Evolutionary conservation across 805 yeast species (phyloP), one percentile per base, ranked within the genome.

Genomic region (Yarrowia sp.): DNA sequence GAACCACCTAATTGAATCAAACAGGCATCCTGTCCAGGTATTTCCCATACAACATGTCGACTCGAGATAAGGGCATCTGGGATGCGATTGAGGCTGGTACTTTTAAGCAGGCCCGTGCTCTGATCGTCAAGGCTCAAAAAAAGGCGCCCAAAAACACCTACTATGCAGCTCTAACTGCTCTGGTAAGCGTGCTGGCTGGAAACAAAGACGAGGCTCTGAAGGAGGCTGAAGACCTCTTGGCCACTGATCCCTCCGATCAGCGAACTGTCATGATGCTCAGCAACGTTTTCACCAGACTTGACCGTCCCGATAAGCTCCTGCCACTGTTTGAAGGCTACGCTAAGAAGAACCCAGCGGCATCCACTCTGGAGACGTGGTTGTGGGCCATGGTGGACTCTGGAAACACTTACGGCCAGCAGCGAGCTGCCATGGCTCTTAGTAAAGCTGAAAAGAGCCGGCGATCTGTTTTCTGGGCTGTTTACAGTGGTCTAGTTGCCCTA

Each of bases 101-200:
- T 9, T 87, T 77, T 74, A 80, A 81, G 52, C 76, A 78, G 64
- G 94, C 94, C 2, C 78, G 81, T 71, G 78, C 80, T 19, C 79
- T 84, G 55, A 75, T 87, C 14, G 76, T 80, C 61, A 78, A 82
- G 66, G 84, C 86, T 72, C 76, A 85, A 67, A 79, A 80, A 55
- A 84, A 84, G 73, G 79, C 79, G 61, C 95, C 96, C 2, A 81
- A 84, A 36, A 80, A 84, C 38, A 80, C 86, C 7, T 86, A 84
- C 70, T 85, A 84, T 55, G 78, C 68, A 66, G 88, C 86, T 1
- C 74, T 85, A 33, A 34, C 71, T 13, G 74, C 72, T 3, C 75
- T 72, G n/a, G 72, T 72, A 3, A 46, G 70, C n/a, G 52, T 47
- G 13, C 70, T 68, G 50, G 70, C 69, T 69, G 69, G 70, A 12